phyloP scores from a whole-genome alignment of 2,329 filamentous ascomycete genomes.

The Colletotrichum shisoi region DNA sequence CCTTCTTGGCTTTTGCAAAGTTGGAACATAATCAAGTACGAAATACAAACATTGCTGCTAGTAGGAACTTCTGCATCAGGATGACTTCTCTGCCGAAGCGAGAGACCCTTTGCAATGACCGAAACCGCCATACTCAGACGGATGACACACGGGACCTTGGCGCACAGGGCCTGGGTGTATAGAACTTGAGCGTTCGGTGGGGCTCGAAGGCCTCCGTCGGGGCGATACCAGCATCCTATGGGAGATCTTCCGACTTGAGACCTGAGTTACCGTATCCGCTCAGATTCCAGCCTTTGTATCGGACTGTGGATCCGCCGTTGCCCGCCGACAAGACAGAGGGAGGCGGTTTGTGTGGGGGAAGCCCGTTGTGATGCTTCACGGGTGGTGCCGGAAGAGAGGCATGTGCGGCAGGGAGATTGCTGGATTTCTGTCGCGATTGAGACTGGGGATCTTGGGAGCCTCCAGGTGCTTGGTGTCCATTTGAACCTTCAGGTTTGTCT shows the following conservation, averaged over 20 bases:
- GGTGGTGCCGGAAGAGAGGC: constrained; percentile 50
- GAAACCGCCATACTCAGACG: constrained; percentile 34
- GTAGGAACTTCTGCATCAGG: constrained; percentile 14
- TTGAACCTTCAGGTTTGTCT: constrained; percentile 41
- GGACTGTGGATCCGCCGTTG: constrained; percentile 41
- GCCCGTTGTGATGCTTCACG: constrained; percentile 44
- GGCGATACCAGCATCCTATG: constrained; percentile 40
- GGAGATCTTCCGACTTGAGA: constrained; percentile 48
- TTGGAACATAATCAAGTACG: constrained; percentile 14
- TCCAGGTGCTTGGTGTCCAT: constrained; percentile 23
- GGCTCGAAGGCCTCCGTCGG: neutral
- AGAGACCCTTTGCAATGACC: constrained; percentile 26
- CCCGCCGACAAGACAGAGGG: constrained; percentile 43
- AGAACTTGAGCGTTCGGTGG: neutral
- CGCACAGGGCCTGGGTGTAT: neutral
- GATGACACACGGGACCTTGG: constrained; percentile 2
- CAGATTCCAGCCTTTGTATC: constrained; percentile 53
- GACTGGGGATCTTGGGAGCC: constrained; percentile 12
- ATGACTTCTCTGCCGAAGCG: constrained; percentile 36
- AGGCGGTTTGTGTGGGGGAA: constrained; percentile 49
- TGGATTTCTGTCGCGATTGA: constrained; percentile 25
- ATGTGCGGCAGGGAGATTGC: constrained; percentile 51
- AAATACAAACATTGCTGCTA: constrained; percentile 24
- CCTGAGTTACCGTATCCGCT: constrained; percentile 53
- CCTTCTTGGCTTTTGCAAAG: neutral